A percentile compares a stretch with the other conserved stretches of the same genome.
phyloP scores from a whole-genome alignment of 1,139 yeast genomes.

The Candida labiduridarum region DNA sequence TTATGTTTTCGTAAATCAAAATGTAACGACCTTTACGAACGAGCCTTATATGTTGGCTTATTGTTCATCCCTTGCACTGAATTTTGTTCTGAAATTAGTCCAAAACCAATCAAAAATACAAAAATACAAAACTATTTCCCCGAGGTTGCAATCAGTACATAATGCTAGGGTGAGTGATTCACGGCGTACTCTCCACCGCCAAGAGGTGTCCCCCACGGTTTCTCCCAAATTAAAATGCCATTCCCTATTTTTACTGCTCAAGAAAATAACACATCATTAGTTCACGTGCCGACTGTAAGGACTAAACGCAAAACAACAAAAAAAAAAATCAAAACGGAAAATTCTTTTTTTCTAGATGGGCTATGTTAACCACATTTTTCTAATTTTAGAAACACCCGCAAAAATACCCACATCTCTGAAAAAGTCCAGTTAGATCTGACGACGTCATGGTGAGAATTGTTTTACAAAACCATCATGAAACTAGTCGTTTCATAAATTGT shows the following conservation, averaged over 20 bases:
- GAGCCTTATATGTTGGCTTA: neutral
- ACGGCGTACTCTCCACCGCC: too few species aligned
- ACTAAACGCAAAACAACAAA: neutral
- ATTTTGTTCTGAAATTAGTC: neutral
- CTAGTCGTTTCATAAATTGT: neutral
- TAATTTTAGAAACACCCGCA: neutral
- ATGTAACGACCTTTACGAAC: neutral
- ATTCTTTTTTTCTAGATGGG: neutral
- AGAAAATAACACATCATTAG: too few species aligned
- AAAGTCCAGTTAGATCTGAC: neutral
- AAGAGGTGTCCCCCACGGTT: too few species aligned
- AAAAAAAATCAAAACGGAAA: neutral
- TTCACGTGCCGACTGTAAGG: neutral
- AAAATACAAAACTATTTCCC: neutral
- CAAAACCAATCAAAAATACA: neutral
- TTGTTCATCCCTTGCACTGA: neutral
- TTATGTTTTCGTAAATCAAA: constrained; percentile 1
- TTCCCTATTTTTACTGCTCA: too few species aligned
- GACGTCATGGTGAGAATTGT: neutral
- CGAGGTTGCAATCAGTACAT: too few species aligned
- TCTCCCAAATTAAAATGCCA: too few species aligned
- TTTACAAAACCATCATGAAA: neutral
- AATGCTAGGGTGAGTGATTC: too few species aligned
- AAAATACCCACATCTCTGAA: too few species aligned
- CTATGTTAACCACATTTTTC: neutral